These are phyloP conservation scores for Rhodosporidiobolus sp. DNA, from an alignment of 768 basidiomycete genomes.

Conservation along the genomic window DNA sequence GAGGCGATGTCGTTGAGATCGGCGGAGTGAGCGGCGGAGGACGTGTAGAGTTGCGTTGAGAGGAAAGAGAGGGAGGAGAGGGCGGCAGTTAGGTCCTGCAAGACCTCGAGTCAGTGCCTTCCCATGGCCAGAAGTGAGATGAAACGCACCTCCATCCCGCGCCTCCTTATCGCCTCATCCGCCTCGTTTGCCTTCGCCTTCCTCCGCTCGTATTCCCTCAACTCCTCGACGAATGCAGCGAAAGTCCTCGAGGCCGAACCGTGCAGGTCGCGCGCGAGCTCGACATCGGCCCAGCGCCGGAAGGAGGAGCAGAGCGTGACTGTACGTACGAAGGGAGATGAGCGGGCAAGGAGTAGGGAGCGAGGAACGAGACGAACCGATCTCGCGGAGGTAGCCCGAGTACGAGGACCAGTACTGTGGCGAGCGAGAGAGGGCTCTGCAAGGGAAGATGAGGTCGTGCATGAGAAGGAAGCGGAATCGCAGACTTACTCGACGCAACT, in stretches of 20 bases:
- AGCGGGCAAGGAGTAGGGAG: neutral
- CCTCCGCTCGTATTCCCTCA: neutral
- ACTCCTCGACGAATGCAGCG: neutral
- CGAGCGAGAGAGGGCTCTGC: neutral
- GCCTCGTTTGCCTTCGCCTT: neutral
- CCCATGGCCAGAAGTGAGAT: no score
- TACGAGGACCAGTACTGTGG: constrained; percentile 11
- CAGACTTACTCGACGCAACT: constrained; percentile 4
- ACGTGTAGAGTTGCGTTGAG: no score
- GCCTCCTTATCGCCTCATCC: no score
- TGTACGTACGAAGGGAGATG: neutral
- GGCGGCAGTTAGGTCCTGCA: no score
- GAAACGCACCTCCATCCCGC: no score
- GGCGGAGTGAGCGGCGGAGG: no score
- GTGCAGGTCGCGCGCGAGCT: neutral
- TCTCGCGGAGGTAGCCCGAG: constrained; percentile 10
- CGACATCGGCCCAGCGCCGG: constrained; percentile 1
- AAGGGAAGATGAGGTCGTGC: no score
- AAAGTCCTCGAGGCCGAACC: neutral
- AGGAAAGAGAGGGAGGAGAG: no score
- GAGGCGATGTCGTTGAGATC: no score
- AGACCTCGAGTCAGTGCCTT: no score
- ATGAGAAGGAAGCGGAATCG: no score
- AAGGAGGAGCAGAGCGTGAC: neutral
- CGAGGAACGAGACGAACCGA: neutral